Percentiles rank a stretch among this genome's conserved stretches.
Conservation (phyloP, 495 filamentous ascomycete genomes). For the Parathielavia hyrcaniae region DNA sequence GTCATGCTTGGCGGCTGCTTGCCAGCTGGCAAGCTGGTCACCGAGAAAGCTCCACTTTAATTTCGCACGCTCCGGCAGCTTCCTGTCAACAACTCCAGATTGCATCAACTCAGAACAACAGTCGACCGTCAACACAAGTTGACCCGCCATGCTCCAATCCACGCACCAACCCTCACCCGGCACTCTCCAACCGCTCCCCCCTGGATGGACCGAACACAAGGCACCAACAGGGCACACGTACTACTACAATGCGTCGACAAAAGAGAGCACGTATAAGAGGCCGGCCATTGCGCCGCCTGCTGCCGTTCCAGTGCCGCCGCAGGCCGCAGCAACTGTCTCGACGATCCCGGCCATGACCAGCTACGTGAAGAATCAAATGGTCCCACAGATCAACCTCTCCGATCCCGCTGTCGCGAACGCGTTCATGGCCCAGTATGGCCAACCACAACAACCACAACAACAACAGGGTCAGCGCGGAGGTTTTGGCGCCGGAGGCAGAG, state of each 20-base stretch:
- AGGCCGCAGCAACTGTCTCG: conserved; percentile 17
- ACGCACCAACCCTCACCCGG: conserved; percentile 50
- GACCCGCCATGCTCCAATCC: conserved; percentile 52
- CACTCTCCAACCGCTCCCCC: conserved; percentile 54
- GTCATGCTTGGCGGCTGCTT: too few relatives aligned
- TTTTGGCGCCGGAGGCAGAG: conserved; percentile 40
- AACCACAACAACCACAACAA: conserved; percentile 17
- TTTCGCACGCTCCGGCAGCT: too few relatives aligned
- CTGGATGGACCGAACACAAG: conserved; percentile 90
- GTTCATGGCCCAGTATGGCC: conserved; percentile 43
- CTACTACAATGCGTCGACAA: conserved; percentile 82
- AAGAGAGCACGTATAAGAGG: conserved; percentile 79
- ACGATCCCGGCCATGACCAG: conserved; percentile 31
- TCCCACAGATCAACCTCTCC: conserved; percentile 42
- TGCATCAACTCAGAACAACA: background rate
- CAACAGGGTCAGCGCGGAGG: conserved; percentile 29
- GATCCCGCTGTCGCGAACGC: conserved; percentile 42
- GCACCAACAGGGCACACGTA: conserved; percentile 83
- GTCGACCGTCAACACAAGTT: background rate
- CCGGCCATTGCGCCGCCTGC: conserved; percentile 41
- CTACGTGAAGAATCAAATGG: conserved; percentile 42
- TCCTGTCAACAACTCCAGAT: background rate
- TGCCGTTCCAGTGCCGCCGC: conserved; percentile 25
- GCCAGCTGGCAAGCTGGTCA: too few relatives aligned
- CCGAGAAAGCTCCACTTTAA: too few relatives aligned